Evolutionary conservation across 768 basidiomycete species (phyloP).

Genomic region (Mrakia frigida): DNA sequence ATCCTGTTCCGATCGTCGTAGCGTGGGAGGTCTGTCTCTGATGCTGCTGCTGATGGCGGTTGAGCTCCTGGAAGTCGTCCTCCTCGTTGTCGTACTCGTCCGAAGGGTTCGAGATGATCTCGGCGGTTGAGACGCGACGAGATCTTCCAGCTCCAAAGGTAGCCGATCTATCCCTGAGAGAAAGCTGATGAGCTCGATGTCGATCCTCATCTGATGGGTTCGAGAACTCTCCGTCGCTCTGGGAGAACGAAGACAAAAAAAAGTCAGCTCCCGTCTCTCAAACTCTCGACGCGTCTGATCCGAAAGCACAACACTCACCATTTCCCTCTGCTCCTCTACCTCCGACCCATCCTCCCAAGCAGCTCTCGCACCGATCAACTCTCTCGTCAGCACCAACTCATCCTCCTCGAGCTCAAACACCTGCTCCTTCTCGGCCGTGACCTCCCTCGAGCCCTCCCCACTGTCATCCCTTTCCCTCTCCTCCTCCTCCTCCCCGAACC

Average conservation of each 20-base stretch:
- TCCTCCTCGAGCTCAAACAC: neutral
- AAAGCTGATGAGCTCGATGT: neutral
- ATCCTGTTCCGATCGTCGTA: neutral
- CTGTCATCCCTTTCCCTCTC: neutral
- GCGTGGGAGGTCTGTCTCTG: neutral
- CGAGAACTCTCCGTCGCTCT: neutral
- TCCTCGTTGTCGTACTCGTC: neutral
- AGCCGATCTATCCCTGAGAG: neutral
- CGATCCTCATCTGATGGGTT: conserved; percentile 21
- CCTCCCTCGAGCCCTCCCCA: neutral
- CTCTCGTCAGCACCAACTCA: neutral
- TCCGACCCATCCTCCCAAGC: neutral
- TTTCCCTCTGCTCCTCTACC: neutral
- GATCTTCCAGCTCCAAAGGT: neutral
- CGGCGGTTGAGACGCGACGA: neutral
- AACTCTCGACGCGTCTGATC: neutral
- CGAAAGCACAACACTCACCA: neutral
- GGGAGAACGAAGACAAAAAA: neutral
- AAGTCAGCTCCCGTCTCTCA: neutral
- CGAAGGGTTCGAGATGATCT: conserved; percentile 24
- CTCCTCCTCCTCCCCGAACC: conserved; percentile 11
- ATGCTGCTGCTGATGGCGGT: neutral
- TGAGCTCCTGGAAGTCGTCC: neutral
- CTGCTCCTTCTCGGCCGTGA: too few relatives aligned
- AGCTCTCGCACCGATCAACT: neutral